These are phyloP conservation scores for Leccinum subrobustum DNA, from an alignment of 1,284 basidiomycete genomes.

Conservation along the genomic window DNA sequence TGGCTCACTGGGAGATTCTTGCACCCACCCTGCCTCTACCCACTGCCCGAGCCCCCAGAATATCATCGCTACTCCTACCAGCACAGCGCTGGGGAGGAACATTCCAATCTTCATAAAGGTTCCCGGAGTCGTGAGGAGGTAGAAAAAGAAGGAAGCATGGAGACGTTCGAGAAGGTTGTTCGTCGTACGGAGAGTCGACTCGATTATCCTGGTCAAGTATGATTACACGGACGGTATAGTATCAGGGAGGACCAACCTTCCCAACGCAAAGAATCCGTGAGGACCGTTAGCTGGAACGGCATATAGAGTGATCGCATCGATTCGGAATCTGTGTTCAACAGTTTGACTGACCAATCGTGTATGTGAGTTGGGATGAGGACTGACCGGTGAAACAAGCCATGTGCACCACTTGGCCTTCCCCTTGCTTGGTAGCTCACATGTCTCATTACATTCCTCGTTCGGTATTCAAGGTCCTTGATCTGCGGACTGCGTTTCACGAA, in stretches of 20 bases:
- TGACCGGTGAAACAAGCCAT: slow-evolving; percentile 77
- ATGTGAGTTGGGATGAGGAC: slow-evolving; percentile 16
- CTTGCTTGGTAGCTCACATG: slow-evolving; percentile 70
- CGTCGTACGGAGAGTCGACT: slow-evolving; percentile 83
- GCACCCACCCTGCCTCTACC: slow-evolving; percentile 62
- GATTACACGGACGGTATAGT: background rate
- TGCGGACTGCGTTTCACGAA: slow-evolving; percentile 42
- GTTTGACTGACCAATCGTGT: slow-evolving; percentile 7
- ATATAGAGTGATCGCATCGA: slow-evolving; percentile 92
- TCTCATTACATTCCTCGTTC: slow-evolving; percentile 60
- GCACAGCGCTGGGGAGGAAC: slow-evolving; percentile 83
- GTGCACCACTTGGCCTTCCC: slow-evolving; percentile 73
- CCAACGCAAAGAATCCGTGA: slow-evolving; percentile 92
- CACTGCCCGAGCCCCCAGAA: slow-evolving; percentile 75
- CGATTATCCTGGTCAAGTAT: slow-evolving; percentile 57
- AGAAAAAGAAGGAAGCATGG: slow-evolving; percentile 96
- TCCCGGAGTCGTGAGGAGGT: slow-evolving; percentile 75
- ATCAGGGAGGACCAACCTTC: slow-evolving; percentile 52
- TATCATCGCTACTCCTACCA: slow-evolving; percentile 82
- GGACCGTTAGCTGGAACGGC: slow-evolving; percentile 87
- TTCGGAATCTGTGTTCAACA: slow-evolving; percentile 67
- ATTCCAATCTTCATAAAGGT: slow-evolving; percentile 86
- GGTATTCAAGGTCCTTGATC: slow-evolving; percentile 52
- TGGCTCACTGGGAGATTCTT: slow-evolving; percentile 11
- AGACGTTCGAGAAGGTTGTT: slow-evolving; percentile 93